A percentile compares a stretch with the other conserved stretches of the same genome.
phyloP scores from a whole-genome alignment of 192 early-diverging fungal species.

The Ambispora gerdemannii region DNA sequence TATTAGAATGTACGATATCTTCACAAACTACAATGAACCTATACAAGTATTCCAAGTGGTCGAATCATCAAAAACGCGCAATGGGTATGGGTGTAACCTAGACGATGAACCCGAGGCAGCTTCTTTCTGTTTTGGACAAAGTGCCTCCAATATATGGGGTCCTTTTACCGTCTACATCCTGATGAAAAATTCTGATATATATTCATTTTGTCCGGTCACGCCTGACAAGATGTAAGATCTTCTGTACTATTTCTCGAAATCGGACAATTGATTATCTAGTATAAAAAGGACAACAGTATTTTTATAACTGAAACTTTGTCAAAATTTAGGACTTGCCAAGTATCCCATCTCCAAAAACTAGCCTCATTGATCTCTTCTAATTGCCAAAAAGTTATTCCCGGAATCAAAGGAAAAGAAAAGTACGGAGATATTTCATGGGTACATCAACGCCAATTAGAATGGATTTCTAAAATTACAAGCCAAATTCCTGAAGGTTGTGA shows the following conservation, averaged over 20 bases:
- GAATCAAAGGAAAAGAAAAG: background rate
- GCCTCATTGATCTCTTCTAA: background rate
- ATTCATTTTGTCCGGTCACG: conserved; percentile 73
- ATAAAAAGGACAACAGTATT: too few species aligned
- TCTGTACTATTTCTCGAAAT: background rate
- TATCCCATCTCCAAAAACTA: conserved; percentile 7
- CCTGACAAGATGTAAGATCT: conserved; percentile 59
- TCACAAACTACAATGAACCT: conserved; percentile 55
- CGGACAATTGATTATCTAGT: too few species aligned
- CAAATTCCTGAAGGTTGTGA: conserved; percentile 31
- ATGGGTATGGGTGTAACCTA: conserved; percentile 37
- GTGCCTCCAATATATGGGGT: conserved; percentile 62
- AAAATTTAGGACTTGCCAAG: background rate
- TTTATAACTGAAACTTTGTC: too few species aligned
- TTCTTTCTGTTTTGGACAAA: conserved; percentile 50
- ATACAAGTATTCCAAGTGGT: conserved; percentile 64
- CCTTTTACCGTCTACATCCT: conserved; percentile 67
- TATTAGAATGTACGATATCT: conserved; percentile 67
- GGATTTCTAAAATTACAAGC: conserved; percentile 46
- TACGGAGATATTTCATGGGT: background rate
- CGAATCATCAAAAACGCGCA: conserved; percentile 27
- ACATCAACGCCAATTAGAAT: conserved; percentile 40
- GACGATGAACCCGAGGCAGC: conserved; percentile 34
- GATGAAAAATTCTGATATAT: conserved; percentile 68
- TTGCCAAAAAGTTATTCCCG: conserved; percentile 22